These are phyloP conservation scores for Buddleja alternifolia DNA, from an alignment of 257 asterid genomes.

Conservation along the genomic window DNA sequence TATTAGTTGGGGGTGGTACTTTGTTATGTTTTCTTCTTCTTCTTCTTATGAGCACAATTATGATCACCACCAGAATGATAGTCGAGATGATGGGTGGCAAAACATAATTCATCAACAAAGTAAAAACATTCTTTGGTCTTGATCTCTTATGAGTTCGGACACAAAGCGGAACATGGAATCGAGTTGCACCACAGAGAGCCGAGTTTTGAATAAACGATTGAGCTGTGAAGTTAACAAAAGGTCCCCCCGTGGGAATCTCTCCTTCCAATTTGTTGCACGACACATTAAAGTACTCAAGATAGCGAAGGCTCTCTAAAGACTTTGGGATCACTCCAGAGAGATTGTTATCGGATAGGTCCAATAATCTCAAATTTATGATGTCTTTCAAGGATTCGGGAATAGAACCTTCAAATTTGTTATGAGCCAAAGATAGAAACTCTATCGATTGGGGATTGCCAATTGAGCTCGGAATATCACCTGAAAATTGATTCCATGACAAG, in stretches of 20 bases:
- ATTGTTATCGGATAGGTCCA: slow-evolving; percentile 33
- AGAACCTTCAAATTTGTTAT: slow-evolving; percentile 31
- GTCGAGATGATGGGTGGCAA: not conserved
- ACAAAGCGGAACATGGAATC: slow-evolving; percentile 34
- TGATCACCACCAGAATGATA: not conserved
- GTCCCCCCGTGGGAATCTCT: slow-evolving; percentile 35
- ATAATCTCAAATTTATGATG: slow-evolving; percentile 27
- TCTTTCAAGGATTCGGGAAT: slow-evolving; percentile 34
- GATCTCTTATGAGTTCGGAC: not conserved
- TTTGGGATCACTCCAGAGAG: slow-evolving; percentile 37
- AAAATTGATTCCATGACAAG: slow-evolving; percentile 28
- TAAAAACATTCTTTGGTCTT: not conserved
- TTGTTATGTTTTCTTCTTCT: not conserved
- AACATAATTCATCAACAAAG: slow-evolving; percentile 22
- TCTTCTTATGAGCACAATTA: slow-evolving; percentile 10
- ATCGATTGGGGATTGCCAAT: slow-evolving; percentile 17
- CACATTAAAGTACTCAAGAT: slow-evolving; percentile 28
- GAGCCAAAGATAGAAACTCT: slow-evolving; percentile 22
- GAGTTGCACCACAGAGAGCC: slow-evolving; percentile 31
- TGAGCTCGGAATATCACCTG: slow-evolving; percentile 32
- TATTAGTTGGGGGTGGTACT: not conserved
- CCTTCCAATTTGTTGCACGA: slow-evolving; percentile 39
- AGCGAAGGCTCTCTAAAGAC: slow-evolving; percentile 20
- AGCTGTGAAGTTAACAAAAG: slow-evolving; percentile 35
- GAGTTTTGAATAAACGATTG: slow-evolving; percentile 33